Conservation (phyloP, 306 rosid genomes). For the Cicer arietinum region DNA sequence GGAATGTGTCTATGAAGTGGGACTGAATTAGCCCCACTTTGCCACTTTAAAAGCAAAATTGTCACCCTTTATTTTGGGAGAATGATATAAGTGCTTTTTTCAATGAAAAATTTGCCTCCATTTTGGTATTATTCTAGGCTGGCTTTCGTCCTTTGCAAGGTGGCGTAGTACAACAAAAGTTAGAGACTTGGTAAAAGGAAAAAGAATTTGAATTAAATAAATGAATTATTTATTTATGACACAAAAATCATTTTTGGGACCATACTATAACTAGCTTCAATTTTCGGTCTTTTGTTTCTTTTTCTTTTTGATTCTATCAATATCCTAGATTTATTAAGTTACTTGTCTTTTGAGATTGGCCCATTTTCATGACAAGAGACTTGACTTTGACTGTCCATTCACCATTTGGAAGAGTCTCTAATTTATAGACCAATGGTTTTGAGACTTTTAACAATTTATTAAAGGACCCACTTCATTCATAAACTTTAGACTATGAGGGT, state of each 20-base stretch:
- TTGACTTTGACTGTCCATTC: constrained; percentile 53
- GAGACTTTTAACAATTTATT: neutral
- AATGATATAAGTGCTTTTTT: constrained; percentile 44
- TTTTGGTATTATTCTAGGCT: constrained; percentile 51
- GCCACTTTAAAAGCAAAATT: constrained; percentile 40
- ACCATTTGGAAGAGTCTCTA: constrained; percentile 42
- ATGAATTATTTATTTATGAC: constrained; percentile 9
- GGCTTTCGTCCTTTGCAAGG: constrained; percentile 44
- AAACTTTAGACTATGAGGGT: constrained; percentile 5
- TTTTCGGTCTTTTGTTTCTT: constrained; percentile 34
- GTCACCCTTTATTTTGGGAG: constrained; percentile 62
- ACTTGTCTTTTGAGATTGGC: constrained; percentile 44
- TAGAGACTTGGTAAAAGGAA: constrained; percentile 25
- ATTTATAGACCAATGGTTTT: constrained; percentile 34
- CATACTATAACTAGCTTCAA: constrained; percentile 44
- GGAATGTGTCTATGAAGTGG: constrained; percentile 51
- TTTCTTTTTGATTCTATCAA: constrained; percentile 9
- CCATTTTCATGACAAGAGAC: constrained; percentile 32
- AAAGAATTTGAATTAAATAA: constrained; percentile 6
- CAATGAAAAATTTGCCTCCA: constrained; percentile 50
- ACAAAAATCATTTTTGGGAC: constrained; percentile 53
- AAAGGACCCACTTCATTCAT: constrained; percentile 33
- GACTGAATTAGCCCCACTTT: constrained; percentile 45
- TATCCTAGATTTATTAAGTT: constrained; percentile 36
- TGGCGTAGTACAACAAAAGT: constrained; percentile 48